A percentile compares a stretch with the other conserved stretches of the same genome.
These are phyloP conservation scores for Colletotrichum sp. DNA, from an alignment of 2,329 filamentous ascomycete species.

Conservation along the genomic window DNA sequence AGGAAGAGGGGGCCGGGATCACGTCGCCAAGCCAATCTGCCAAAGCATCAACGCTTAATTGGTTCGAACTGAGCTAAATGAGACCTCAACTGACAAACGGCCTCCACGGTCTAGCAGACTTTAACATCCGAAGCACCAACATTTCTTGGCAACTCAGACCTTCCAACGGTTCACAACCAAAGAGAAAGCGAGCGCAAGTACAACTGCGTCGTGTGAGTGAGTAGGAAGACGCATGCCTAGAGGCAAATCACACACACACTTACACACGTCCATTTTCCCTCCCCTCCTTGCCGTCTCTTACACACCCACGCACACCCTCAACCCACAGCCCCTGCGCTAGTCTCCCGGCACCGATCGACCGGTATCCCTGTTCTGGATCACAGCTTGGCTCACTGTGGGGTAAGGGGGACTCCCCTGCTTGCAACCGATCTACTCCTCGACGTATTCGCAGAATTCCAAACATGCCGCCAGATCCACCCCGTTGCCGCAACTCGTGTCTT, in stretches of 20 bases:
- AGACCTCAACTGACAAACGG: not conserved
- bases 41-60: not conserved
- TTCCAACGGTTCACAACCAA: not conserved
- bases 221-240: not conserved
- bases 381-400: conserved; percentile 8
- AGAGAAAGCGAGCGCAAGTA: not conserved
- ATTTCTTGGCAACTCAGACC: conserved; percentile 7
- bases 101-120: not conserved
- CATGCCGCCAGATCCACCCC: conserved; percentile 15
- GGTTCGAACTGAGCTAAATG: not conserved
- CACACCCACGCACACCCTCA: not conserved
- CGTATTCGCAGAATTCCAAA: conserved; percentile 11
- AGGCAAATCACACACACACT: not conserved
- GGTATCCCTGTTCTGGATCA: conserved; percentile 16
- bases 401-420: conserved; percentile 15
- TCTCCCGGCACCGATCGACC: conserved; percentile 6
- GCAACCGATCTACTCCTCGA: conserved; percentile 8
- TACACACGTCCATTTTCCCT: not conserved
- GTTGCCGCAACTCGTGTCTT: conserved; percentile 20
- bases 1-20: not conserved
- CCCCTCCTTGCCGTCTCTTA: not conserved
- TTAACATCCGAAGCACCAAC: not conserved
- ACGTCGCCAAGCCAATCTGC: not conserved
- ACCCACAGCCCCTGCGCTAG: conserved; percentile 13
- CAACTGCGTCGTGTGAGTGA: not conserved